Base-by-base conservation (phyloP, 2,329 filamentous ascomycete species). In the Drechmeria coniospora region DNA sequence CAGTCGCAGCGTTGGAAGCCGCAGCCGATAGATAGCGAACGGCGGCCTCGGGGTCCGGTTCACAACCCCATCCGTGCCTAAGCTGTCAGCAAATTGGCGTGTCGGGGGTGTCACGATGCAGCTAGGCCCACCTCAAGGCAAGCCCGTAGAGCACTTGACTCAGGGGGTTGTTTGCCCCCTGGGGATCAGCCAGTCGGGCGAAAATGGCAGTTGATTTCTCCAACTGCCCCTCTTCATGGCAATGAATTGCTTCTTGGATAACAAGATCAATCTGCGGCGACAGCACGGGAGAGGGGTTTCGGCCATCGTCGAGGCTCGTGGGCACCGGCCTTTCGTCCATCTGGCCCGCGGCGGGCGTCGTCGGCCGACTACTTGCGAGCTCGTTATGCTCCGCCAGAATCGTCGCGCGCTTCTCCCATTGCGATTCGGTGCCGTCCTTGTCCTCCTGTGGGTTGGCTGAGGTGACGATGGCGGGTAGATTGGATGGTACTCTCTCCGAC, bases 101-200 rank as follows among this genome's bases (percentile, higher is more conserved):
- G 16, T 18, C 26, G 30, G 14, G 39, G 38, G 38, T 38, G 25
- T 33, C 29, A 38, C 31, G 30, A 63, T 11, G 19, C 6, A 9
- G 15, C 70, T 56, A n/a, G n/a, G n/a, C n/a, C n/a, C 53, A 86
- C 78, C 83, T 70, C 39, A 94, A 56, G 28, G 87, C 86, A 32
- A 98, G 77, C 4, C 90, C 90, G 49, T 93, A 98, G 29, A 98
- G 67, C 20, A 98, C 90, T 57, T 98, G 87, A 44, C 83, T 90
- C 37, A 98, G 65, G 22, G 90, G 81, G 54, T 95, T 93, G 49
- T 94, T 93, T 27, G 77, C 72, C 15, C 82, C 84, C 29, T 74
- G 64, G 0, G 81, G 81, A 49, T 93, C 77, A 29, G 90, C 90
- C 40, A 98, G 62, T 34, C 65, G 63, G 16, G 74, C 79, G 56